Base-by-base conservation (phyloP, 208 protist genomes). In the Acanthamoeba castellanii region DNA sequence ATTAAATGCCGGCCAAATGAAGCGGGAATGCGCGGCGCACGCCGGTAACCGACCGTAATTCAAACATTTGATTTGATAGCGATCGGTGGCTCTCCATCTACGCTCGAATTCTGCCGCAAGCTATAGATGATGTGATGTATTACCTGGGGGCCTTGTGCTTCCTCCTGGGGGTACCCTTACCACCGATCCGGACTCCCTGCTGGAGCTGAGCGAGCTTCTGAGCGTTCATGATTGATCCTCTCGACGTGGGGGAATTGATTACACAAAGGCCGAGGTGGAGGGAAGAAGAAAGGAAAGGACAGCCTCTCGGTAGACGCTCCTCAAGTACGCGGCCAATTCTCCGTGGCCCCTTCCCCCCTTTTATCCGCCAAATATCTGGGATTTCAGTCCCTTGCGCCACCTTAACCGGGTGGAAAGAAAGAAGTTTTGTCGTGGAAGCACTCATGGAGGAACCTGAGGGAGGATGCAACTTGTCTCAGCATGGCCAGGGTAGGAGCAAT, bases 81-180 rank as follows among this genome's bases (percentile, higher is more conserved):
- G 16, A 61, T 13, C 16, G 55, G 55, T 61, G 20, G 20, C 37
- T 42, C 37, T 42, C 37, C 27, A 68, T 68, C 27, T 72, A 1
- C 30, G 18, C 9, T n/a, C 22, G 66, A 30, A 5, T 78, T 22
- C 70, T 45, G 70, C 70, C 27, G 30, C 7, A 52, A 93, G 93
- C 34, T 37, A 52, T 13, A 20, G 25, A 25, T 16, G n/a, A n/a
- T n/a, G 11, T 74, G 18, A 42, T 82, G 42, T 82, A 85, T 59
- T 85, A 85, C 76, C 76, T 85, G 76, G 76, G 76, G n/a, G 96
- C 97, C 95, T 98, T 98, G 91, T 98, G 97, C 97, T 98, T 98
- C 66, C 98, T 96, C 52, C 98, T 96, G 25, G 98, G 95, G 34
- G 99, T 98, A 94, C 99, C 99, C 97, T 99, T 99, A 95, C 99